Evolutionary conservation across 1,284 basidiomycete genomes (phyloP), one percentile per base, ranked within the genome.

Genomic region (Pyrrhoderma noxium): DNA sequence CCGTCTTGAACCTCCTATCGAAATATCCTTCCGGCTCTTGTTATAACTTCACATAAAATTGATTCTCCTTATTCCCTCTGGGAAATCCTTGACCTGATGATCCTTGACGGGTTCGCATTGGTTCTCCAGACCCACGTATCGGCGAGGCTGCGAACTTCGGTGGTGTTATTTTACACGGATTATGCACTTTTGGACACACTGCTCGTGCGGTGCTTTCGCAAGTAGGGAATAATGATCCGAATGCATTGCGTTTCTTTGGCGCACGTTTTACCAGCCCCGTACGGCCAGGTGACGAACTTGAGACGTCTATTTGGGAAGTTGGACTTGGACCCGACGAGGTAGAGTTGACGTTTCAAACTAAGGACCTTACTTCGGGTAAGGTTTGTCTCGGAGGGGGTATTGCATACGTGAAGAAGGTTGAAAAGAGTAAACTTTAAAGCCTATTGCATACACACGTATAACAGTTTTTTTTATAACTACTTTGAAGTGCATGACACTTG

Each of bases 101-200:
- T n/a, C n/a, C n/a, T n/a, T n/a, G n/a, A n/a, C n/a, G n/a, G n/a
- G n/a, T n/a, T n/a, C n/a, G n/a, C n/a, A n/a, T n/a, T n/a, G n/a
- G n/a, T n/a, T n/a, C n/a, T n/a, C n/a, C 52, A 88, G 86, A 89
- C 65, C 86, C 89, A 1, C 66, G 61, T 16, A 79, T 86, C 39
- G 87, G 86, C n/a, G 62, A 79, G 56, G 72, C 72, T 3, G 73
- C 80, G 13, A 86, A 86, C 11, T 91, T 91, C 60, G 85, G 85
- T 8, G 88, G 83, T 44, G 79, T 84, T 36, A 90, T 92, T 60
- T 73, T 92, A 13, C 89, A 92, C 61, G 89, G 89, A n/a, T 71
- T 91, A 19, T 78, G 80, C 13, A 80, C 82, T 0, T 89, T 76
- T 62, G 89, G 88, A 4, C 89, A 89, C 61, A 84, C 73, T 7